Base-by-base conservation (phyloP, 2,329 filamentous ascomycete genomes). In the Pestalotiopsis fici region DNA sequence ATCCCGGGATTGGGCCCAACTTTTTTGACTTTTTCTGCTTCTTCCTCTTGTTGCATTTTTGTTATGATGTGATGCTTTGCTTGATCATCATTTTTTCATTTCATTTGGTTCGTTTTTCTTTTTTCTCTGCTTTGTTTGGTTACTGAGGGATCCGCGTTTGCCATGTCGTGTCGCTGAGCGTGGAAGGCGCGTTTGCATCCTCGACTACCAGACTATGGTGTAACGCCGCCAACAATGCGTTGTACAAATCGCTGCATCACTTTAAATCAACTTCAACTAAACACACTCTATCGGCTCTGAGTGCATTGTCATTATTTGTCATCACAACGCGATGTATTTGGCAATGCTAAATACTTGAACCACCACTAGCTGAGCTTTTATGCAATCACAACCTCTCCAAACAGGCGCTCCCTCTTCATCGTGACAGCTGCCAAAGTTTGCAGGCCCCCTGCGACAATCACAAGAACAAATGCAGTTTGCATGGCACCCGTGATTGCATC, bases 1-100 rank as follows among this genome's bases (percentile, higher is more conserved):
- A 62, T 9, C 21, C 59, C 59, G 59, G 59, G 59, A 15, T 62
- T 23, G 35, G 37, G 59, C 59, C 59, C 37, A 62, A 43, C n/a
- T 12, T 62, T 62, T 62, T 62, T 31, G 35, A 18, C 18, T 50
- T 50, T 50, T 50, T 50, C n/a, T 50, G 4, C 18, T 50, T 7
- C 18, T 50, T 21, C 6, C n/a, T 21, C 9, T 9, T n/a, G 43
- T 18, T n/a, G n/a, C n/a, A 18, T 9, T 50, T n/a, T 9, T 9
- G n/a, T 50, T 3, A n/a, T 50, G 0, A n/a, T 23, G 7, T n/a
- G 18, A 50, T 23, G 3, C 3, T 9, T 23, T 50, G 18, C 2
- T 18, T 50, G 31, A 35, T 35, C 6, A 35, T 35, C 31, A 50
- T 9, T 18, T 21, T 50, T 50, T 50, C 9, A 9, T 21, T 50